Conservation (phyloP, 495 filamentous ascomycete species). For the Letharia columbiana region DNA sequence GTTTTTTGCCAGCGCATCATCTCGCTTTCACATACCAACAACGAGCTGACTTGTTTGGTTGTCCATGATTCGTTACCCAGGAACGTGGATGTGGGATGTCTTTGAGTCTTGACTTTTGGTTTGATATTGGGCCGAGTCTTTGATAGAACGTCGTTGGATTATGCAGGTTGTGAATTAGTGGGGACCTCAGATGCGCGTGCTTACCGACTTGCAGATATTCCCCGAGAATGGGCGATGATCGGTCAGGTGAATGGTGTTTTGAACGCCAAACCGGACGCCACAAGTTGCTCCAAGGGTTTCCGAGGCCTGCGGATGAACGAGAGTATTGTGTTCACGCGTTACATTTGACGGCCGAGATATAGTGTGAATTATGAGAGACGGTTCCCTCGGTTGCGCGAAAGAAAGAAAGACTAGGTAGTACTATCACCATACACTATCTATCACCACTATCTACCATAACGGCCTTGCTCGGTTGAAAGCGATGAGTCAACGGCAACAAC, state of each 20-base stretch:
- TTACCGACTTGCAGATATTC: slow-evolving; percentile 4
- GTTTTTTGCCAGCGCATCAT: slow-evolving; percentile 16
- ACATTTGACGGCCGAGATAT: background rate
- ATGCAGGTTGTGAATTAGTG: background rate
- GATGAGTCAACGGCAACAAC: background rate
- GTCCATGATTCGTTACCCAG: slow-evolving; percentile 14
- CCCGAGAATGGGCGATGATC: background rate
- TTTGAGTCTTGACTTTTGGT: too few relatives aligned
- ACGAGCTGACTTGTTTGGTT: slow-evolving; percentile 2
- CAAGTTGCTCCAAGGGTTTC: background rate
- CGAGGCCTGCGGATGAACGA: too few relatives aligned
- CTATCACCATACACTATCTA: too few relatives aligned
- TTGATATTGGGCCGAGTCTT: background rate
- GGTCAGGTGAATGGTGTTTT: background rate
- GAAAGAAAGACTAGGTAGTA: background rate
- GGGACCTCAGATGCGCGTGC: background rate
- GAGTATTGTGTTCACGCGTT: background rate
- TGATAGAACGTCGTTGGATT: background rate
- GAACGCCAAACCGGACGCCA: background rate
- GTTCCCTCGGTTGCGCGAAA: background rate
- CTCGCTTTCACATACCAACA: slow-evolving; percentile 3
- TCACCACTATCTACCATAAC: too few relatives aligned
- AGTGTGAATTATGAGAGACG: background rate
- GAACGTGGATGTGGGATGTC: background rate
- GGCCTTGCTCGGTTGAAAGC: background rate